phyloP scores from a whole-genome alignment of 257 asterid species.

The Solanum habrochaites region DNA sequence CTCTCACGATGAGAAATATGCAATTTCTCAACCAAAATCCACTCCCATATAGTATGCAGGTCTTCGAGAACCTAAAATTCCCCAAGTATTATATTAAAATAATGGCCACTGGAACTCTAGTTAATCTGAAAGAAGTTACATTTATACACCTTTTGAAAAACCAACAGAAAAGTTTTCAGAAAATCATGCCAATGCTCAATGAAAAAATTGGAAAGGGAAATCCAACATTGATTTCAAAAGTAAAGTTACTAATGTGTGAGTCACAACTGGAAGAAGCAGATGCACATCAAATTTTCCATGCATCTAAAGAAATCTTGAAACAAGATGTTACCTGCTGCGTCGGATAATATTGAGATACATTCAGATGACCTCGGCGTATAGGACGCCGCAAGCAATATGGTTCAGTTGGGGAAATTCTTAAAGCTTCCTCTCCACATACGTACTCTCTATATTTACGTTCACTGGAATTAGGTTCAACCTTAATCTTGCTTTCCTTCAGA shows the following conservation, averaged over 20 bases:
- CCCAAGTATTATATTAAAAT: not conserved
- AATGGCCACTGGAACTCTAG: not conserved
- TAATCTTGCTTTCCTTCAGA: conserved; percentile 30
- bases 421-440: conserved; percentile 93
- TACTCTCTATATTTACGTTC: conserved; percentile 54
- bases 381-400: conserved; percentile 94
- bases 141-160: not conserved
- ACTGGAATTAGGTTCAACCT: conserved; percentile 32
- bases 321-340: conserved; percentile 64
- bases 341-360: conserved; percentile 75
- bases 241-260: not conserved
- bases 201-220: not conserved
- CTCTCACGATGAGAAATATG: conserved; percentile 54
- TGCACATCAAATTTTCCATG: not conserved
- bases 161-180: not conserved
- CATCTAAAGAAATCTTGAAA: not conserved
- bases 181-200: not conserved
- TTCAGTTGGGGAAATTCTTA: conserved; percentile 60
- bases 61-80: conserved; percentile 71
- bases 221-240: not conserved
- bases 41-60: conserved; percentile 85
- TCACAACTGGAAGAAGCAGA: not conserved
- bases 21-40: conserved; percentile 72
- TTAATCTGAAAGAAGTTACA: not conserved
- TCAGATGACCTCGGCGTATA: conserved; percentile 94